Conservation (phyloP, 768 basidiomycete species). For the Russula griseocarnosa region DNA sequence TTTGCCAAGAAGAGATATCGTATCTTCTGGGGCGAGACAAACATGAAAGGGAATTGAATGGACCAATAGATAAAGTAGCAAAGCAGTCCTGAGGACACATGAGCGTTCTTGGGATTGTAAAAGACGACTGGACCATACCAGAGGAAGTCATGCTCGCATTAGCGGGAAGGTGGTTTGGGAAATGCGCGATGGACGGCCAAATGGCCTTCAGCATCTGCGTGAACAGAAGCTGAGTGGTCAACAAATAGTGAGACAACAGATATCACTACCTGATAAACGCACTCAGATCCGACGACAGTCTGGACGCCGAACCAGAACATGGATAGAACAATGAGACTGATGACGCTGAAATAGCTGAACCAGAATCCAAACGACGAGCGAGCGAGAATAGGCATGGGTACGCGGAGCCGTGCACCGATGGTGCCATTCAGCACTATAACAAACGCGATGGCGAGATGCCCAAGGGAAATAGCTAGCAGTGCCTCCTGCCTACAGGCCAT, state of each 20-base stretch:
- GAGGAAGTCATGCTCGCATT: constrained; percentile 59
- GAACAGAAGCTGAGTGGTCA: background rate
- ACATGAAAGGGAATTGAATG: constrained; percentile 70
- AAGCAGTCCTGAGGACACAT: constrained; percentile 47
- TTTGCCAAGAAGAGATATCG: constrained; percentile 73
- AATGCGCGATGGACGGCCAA: constrained; percentile 64
- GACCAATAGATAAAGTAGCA: constrained; percentile 78
- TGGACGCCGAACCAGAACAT: constrained; percentile 86
- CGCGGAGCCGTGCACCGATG: constrained; percentile 71
- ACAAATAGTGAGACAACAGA: background rate
- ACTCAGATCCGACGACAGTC: constrained; percentile 56
- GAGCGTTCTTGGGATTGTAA: background rate
- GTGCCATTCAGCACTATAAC: constrained; percentile 77
- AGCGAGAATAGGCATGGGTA: constrained; percentile 72
- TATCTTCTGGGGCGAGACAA: constrained; percentile 74
- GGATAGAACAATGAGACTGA: constrained; percentile 70
- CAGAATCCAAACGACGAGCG: constrained; percentile 87
- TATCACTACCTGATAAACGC: constrained; percentile 56
- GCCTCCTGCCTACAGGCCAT: constrained; percentile 52
- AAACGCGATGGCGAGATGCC: constrained; percentile 66
- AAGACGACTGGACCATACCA: constrained; percentile 37
- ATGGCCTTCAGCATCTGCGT: constrained; percentile 69
- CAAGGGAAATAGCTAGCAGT: constrained; percentile 66
- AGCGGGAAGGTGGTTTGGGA: constrained; percentile 61
- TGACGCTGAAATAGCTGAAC: constrained; percentile 81